These are phyloP conservation scores for Fusarium redolens DNA, from an alignment of 2,329 filamentous ascomycete species.

Conservation along the genomic window DNA sequence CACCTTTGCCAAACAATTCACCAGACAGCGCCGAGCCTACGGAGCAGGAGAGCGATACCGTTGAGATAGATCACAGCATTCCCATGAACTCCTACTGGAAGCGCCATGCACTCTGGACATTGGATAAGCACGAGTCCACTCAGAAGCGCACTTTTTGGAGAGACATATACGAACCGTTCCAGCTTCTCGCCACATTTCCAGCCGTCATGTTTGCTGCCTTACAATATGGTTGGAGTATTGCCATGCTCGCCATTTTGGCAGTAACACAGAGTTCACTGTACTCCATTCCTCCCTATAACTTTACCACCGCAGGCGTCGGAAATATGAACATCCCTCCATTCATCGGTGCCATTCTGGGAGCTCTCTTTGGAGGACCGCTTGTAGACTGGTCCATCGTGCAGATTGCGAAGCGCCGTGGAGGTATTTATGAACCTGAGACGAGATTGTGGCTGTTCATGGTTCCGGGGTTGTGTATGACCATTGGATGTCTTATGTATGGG, in stretches of 20 bases:
- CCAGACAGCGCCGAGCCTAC: not conserved
- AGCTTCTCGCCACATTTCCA: slow-evolving; percentile 3
- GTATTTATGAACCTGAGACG: slow-evolving; percentile 36
- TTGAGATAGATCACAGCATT: slow-evolving; percentile 10
- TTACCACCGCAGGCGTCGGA: slow-evolving; percentile 24
- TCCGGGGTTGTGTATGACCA: slow-evolving; percentile 23
- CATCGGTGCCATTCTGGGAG: slow-evolving; percentile 21
- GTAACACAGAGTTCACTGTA: slow-evolving; percentile 23
- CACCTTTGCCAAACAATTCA: not conserved
- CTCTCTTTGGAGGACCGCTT: slow-evolving; percentile 20
- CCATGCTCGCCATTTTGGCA: slow-evolving; percentile 34
- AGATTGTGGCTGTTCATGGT: slow-evolving; percentile 31
- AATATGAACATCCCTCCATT: slow-evolving; percentile 38
- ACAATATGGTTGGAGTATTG: slow-evolving; percentile 25
- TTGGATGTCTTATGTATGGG: slow-evolving; percentile 36
- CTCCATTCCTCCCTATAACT: slow-evolving; percentile 21
- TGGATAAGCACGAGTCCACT: slow-evolving; percentile 8
- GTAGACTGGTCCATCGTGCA: slow-evolving; percentile 28
- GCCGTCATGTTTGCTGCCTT: slow-evolving; percentile 13
- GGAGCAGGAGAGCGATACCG: not conserved
- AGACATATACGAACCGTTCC: slow-evolving; percentile 22
- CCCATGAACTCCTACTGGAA: slow-evolving; percentile 20
- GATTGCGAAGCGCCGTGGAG: slow-evolving; percentile 22
- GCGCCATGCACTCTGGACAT: slow-evolving; percentile 15
- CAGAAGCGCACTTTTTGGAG: slow-evolving; percentile 1